Base-by-base conservation (phyloP, 306 rosid genomes). In the Vigna trinervia region DNA sequence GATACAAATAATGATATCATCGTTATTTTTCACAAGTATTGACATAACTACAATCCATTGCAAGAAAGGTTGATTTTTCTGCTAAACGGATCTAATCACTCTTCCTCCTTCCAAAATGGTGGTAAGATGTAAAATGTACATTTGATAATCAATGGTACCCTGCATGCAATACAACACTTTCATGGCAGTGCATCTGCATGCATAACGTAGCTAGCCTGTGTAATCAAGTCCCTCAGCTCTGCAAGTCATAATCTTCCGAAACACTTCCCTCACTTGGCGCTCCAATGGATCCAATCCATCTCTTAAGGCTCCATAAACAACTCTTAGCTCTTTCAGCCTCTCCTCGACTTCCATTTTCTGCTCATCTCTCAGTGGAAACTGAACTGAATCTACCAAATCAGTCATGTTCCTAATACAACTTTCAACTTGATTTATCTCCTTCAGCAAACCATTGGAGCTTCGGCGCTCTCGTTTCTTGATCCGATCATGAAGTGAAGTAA, bases 251-350 rank as follows among this genome's bases (percentile, higher is more conserved):
- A 63, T 15, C 69, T 63, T 61, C 43, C 23, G 12, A 22, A 61
- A 61, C 22, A 61, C 46, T 1, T 61, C 45, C 13, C 68, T 61
- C 13, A 61, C 46, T 61, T 32, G 46, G 2, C 68, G 22, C 22
- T 61, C 68, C 5, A 61, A 34, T 20, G 68, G 68, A 61, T 61
- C 43, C 68, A 61, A 61, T 61, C 68, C 68, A 32, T 61, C 45
- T 32, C 68, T 61, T 32, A 61, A 32, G 68, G 45, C 45, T 32
- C 45, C 68, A 61, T 5, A 61, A 61, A 32, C 46, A 32, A 61
- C 13, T 32, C 45, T 61, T 8, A 61, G 43, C 45, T 61, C 68
- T 20, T 61, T 61, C 68, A 61, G 6, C 12, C 9, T 61, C 46
- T 58, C n/a, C 38, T 58, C 38, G 26, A 26, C 64, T 23, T 58